Percentiles rank a stretch among this genome's conserved stretches.
Conservation (phyloP, 1,139 yeast genomes). For the Trichomonascaceae sp. region DNA sequence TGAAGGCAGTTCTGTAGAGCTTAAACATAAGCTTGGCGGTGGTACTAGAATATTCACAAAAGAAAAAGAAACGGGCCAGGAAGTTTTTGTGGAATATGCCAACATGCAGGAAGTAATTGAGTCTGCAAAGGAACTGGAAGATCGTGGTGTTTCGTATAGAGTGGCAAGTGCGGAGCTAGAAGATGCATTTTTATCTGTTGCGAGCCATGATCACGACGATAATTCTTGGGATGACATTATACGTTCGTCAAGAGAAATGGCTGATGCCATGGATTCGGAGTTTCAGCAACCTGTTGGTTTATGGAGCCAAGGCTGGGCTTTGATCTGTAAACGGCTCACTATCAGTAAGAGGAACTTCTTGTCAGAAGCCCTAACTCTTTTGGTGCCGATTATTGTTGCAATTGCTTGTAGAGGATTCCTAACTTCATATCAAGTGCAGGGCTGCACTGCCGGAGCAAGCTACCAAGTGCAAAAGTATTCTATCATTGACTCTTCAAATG, state of each 20-base stretch:
- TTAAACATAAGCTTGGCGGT: slow-evolving; percentile 31
- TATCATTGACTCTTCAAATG: slow-evolving; percentile 12
- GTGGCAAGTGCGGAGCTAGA: slow-evolving; percentile 34
- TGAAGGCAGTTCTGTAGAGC: slow-evolving; percentile 30
- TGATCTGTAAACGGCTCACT: slow-evolving; percentile 29
- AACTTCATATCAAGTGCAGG: slow-evolving; percentile 21
- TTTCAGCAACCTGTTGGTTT: slow-evolving; percentile 20
- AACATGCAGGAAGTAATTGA: slow-evolving; percentile 21
- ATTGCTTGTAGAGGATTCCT: slow-evolving; percentile 27
- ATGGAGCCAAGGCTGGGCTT: slow-evolving; percentile 25
- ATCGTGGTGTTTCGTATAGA: slow-evolving; percentile 20
- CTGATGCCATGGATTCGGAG: slow-evolving; percentile 14
- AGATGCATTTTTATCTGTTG: slow-evolving; percentile 32
- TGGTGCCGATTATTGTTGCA: slow-evolving; percentile 31
- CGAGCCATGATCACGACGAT: slow-evolving; percentile 30
- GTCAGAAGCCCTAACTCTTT: slow-evolving; percentile 26
- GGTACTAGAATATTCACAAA: slow-evolving; percentile 28
- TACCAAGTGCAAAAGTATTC: slow-evolving; percentile 21
- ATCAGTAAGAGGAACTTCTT: slow-evolving; percentile 28
- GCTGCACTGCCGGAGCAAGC: slow-evolving; percentile 21
- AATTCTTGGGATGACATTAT: slow-evolving; percentile 12
- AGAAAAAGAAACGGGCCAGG: slow-evolving; percentile 25
- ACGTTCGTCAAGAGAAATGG: slow-evolving; percentile 7
- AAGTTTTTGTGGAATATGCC: slow-evolving; percentile 20
- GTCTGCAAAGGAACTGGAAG: slow-evolving; percentile 20